These are phyloP conservation scores for Candida jianshihensis DNA, from an alignment of 805 yeast genomes.

Conservation along the genomic window DNA sequence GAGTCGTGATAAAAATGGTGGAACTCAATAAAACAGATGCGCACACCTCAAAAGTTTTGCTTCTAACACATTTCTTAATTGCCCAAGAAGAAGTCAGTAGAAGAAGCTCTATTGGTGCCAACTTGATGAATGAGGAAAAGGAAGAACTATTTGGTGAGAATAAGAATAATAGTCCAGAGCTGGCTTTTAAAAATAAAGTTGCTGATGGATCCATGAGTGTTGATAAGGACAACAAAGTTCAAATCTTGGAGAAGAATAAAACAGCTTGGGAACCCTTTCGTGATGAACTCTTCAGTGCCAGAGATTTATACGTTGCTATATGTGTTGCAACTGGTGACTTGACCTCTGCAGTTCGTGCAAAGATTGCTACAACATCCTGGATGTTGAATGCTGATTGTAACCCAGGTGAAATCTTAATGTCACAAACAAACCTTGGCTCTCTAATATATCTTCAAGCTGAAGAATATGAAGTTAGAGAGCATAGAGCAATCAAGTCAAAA, in stretches of 20 bases:
- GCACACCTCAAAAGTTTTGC: conserved; percentile 44
- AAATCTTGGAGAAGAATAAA: conserved; percentile 31
- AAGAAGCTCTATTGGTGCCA: conserved; percentile 28
- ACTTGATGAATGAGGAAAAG: conserved; percentile 26
- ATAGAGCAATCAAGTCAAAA: conserved; percentile 23
- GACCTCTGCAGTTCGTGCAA: conserved; percentile 51
- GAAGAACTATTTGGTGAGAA: conserved; percentile 19
- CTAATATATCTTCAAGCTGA: conserved; percentile 63
- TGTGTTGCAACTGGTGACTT: conserved; percentile 66
- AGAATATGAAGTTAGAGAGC: conserved; percentile 45
- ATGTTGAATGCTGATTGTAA: conserved; percentile 69
- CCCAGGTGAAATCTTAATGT: conserved; percentile 54
- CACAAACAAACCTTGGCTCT: conserved; percentile 67
- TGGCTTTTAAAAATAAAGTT: background rate
- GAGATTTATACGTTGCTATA: conserved; percentile 69
- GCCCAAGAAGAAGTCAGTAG: conserved; percentile 60
- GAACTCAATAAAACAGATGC: conserved; percentile 44
- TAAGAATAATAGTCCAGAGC: conserved; percentile 8
- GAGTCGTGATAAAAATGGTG: conserved; percentile 63
- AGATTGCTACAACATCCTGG: conserved; percentile 57
- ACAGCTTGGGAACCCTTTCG: conserved; percentile 67
- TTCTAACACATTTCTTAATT: conserved; percentile 53
- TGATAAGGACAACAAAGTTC: conserved; percentile 1
- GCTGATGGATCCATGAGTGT: background rate
- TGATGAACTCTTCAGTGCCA: conserved; percentile 69